These are phyloP conservation scores for Podospora anserina DNA, from an alignment of 495 filamentous ascomycete genomes.

Conservation along the genomic window DNA sequence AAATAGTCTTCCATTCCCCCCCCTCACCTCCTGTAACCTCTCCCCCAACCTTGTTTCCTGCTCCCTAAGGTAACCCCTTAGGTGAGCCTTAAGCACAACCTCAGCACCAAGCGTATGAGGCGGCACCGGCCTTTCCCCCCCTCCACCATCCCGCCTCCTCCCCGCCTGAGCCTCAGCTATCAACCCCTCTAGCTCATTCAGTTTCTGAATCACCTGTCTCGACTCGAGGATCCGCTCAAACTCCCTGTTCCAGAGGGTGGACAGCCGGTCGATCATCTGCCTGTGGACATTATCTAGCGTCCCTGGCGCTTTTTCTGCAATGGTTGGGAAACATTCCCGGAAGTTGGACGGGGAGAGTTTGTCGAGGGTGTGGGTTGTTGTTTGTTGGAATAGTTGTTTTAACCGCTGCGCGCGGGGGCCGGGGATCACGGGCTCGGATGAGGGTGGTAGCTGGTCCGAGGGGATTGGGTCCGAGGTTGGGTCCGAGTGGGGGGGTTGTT, in stretches of 20 bases:
- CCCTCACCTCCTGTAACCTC: conserved; percentile 58
- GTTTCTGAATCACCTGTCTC: conserved; percentile 63
- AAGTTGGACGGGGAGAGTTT: conserved; percentile 78
- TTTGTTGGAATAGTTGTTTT: conserved; percentile 64
- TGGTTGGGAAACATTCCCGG: conserved; percentile 81
- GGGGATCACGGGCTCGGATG: conserved; percentile 35
- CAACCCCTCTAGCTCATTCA: conserved; percentile 81
- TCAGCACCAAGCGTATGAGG: conserved; percentile 74
- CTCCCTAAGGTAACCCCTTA: conserved; percentile 62
- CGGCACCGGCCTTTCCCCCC: conserved; percentile 22
- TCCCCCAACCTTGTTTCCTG: conserved; percentile 58
- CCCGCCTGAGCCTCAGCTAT: conserved; percentile 63
- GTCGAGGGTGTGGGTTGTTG: conserved; percentile 65
- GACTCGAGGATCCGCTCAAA: conserved; percentile 74
- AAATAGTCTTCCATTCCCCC: conserved; percentile 62
- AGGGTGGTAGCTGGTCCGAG: background rate
- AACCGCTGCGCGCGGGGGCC: conserved; percentile 74
- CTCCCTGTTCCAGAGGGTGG: conserved; percentile 59
- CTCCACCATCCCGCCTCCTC: conserved; percentile 38
- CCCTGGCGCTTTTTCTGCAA: conserved; percentile 65
- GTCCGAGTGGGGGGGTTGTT: conserved; percentile 13
- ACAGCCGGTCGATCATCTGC: conserved; percentile 65
- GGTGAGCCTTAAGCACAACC: conserved; percentile 64
- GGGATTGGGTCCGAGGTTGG: background rate
- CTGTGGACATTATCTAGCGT: conserved; percentile 64